A percentile compares a stretch with the other conserved stretches of the same genome.
These are phyloP conservation scores for Aureobasidium sp. DNA, from an alignment of 2,329 filamentous ascomycete genomes.

Conservation along the genomic window DNA sequence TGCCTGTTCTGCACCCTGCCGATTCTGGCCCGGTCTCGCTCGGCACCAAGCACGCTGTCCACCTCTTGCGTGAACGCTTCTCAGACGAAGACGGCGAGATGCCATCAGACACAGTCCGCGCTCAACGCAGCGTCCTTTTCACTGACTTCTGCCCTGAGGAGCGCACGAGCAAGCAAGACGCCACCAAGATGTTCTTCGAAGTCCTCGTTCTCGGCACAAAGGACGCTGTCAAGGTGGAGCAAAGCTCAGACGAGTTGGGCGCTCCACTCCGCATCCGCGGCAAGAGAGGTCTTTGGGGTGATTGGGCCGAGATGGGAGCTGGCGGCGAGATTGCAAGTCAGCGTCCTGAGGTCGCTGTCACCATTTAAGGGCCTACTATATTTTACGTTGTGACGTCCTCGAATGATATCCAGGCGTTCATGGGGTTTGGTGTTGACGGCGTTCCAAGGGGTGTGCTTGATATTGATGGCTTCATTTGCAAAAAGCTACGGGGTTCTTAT, in stretches of 20 bases:
- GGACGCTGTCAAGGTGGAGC: constrained; percentile 95
- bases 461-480: neutral
- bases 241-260: constrained; percentile 58
- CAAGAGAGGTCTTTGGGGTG: constrained; percentile 94
- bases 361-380: neutral
- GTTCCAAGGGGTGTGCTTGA: neutral
- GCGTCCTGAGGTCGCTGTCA: constrained; percentile 1
- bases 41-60: constrained; percentile 91
- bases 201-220: constrained; percentile 92
- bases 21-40: constrained; percentile 82
- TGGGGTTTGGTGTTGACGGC: neutral
- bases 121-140: constrained; percentile 72
- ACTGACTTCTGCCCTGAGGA: constrained; percentile 81
- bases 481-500: neutral
- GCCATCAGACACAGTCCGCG: constrained; percentile 58
- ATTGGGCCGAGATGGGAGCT: constrained; percentile 71
- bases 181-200: constrained; percentile 99
- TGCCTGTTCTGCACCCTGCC: constrained; percentile 66
- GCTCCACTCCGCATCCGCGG: constrained; percentile 74
- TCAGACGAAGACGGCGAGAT: constrained; percentile 51
- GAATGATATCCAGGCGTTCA: neutral
- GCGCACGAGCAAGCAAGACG: constrained; percentile 74
- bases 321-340: constrained; percentile 10
- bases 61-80: constrained; percentile 83
- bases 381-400: constrained; percentile 4